Evolutionary conservation across 1,139 yeast genomes (phyloP), one percentile per base, ranked within the genome.

Genomic region (Kluyveromyces sp.): DNA sequence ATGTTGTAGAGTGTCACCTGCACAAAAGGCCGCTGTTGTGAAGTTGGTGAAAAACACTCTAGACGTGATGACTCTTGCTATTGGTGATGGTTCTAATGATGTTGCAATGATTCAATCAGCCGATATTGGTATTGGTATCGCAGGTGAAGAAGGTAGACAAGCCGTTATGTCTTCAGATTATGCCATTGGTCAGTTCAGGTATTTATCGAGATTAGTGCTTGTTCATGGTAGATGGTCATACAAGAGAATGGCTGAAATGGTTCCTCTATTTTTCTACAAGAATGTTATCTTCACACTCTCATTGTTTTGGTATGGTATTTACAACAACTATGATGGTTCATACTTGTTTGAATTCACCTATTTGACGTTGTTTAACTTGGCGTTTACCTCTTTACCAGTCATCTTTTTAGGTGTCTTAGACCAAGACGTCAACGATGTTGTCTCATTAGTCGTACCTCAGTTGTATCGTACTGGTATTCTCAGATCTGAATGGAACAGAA

Each of bases 71-170:
- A 85, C 97, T 1, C 72, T 92, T 53, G 95, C 97, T 1, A 86
- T 92, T 64, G 98, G 98, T 53, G 98, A 92, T 66, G 98, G 98
- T 50, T 95, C 97, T 37, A 92, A 92, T 63, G 98, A 92, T 69
- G 98, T 92, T 52, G 95, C 97, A 4, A 92, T 92, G 98, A 92
- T 92, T 56, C 97, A 92, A 65, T 89, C 95, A 35, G 98, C 98
- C 1, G 94, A 92, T 68, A 94, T 92, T 33, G 98, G 98, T 57
- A 94, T 92, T 42, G 98, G 98, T 67, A 92, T 92, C 58, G 95
- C 96, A 41, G 98, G 98, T 65, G 95, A 88, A 68, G 98, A 92
- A 72, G 98, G 98, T 55, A 75, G 97, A 43, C 97, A 90, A 65
- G 98, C 98, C 10, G 97, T 83, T 7, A 92, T 92, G 98, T 84